phyloP scores from a whole-genome alignment of 2,329 filamentous ascomycete genomes.

The Bipolaris gigantea region DNA sequence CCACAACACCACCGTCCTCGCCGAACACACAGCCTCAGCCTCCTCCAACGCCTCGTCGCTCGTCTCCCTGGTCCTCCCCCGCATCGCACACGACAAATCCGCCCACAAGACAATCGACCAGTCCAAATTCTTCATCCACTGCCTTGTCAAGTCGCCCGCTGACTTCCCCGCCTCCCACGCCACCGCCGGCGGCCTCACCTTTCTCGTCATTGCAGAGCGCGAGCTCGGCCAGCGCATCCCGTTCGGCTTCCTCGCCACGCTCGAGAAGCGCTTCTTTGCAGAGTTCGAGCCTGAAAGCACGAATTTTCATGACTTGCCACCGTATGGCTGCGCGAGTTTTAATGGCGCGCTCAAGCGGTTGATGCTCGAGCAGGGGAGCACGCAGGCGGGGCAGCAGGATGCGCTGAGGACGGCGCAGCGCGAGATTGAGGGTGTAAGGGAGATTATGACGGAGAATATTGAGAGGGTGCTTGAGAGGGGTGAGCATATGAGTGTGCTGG shows the following conservation, averaged over 20 bases:
- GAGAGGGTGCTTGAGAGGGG: slow-evolving; percentile 83
- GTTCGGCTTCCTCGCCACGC: slow-evolving; percentile 88
- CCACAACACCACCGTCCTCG: slow-evolving; percentile 87
- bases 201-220: slow-evolving; percentile 83
- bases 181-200: slow-evolving; percentile 81
- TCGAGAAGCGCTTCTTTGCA: slow-evolving; percentile 82
- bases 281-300: slow-evolving; percentile 67
- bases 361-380: slow-evolving; percentile 83
- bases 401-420: slow-evolving; percentile 79
- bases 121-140: slow-evolving; percentile 90
- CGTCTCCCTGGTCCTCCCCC: slow-evolving; percentile 91
- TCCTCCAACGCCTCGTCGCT: slow-evolving; percentile 82
- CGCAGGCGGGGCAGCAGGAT: slow-evolving; percentile 70
- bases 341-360: slow-evolving; percentile 75
- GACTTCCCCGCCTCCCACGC: slow-evolving; percentile 57
- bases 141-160: slow-evolving; percentile 81
- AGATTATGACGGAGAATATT: slow-evolving; percentile 96
- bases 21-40: slow-evolving; percentile 87
- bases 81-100: slow-evolving; percentile 77
- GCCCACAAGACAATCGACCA: slow-evolving; percentile 96
- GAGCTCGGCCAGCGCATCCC: slow-evolving; percentile 83
- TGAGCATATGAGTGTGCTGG: slow-evolving; percentile 88
- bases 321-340: slow-evolving; percentile 88
- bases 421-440: slow-evolving; percentile 89
- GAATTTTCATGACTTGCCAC: slow-evolving; percentile 76